phyloP scores from a whole-genome alignment of 257 asterid species.

The Solanum virginianum region DNA sequence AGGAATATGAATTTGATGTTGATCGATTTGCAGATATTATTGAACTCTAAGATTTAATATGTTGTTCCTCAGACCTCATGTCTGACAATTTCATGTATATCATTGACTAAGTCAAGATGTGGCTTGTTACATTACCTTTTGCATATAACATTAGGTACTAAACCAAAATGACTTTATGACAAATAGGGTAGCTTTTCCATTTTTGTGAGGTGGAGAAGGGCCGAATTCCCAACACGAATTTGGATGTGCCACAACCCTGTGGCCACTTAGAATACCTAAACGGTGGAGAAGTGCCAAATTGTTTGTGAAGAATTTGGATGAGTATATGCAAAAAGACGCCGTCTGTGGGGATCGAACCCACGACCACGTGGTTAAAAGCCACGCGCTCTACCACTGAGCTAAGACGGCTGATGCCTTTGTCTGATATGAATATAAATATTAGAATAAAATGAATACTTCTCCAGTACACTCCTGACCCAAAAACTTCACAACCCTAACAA shows the following conservation, averaged over 20 bases:
- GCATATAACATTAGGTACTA: background rate
- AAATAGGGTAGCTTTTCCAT: background rate
- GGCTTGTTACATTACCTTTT: background rate
- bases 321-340: constrained; percentile 9
- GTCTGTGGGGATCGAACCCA: constrained; percentile 98
- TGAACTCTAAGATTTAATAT: background rate
- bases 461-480: no score
- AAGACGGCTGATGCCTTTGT: no score
- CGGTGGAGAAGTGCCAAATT: background rate
- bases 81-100: background rate
- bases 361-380: constrained; percentile 99
- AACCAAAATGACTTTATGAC: background rate
- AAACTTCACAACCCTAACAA: no score
- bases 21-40: background rate
- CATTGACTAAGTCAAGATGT: background rate
- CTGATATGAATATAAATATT: no score
- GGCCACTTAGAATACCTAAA: no score
- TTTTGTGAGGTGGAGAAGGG: background rate
- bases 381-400: constrained; percentile 99
- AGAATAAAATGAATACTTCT: no score
- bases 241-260: background rate
- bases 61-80: background rate
- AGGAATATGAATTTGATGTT: background rate
- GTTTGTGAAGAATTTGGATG: background rate
- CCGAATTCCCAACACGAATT: background rate